A percentile compares a stretch with the other conserved stretches of the same genome.
phyloP scores from a whole-genome alignment of 768 basidiomycete genomes.

The Kwoniella mangroviensis region DNA sequence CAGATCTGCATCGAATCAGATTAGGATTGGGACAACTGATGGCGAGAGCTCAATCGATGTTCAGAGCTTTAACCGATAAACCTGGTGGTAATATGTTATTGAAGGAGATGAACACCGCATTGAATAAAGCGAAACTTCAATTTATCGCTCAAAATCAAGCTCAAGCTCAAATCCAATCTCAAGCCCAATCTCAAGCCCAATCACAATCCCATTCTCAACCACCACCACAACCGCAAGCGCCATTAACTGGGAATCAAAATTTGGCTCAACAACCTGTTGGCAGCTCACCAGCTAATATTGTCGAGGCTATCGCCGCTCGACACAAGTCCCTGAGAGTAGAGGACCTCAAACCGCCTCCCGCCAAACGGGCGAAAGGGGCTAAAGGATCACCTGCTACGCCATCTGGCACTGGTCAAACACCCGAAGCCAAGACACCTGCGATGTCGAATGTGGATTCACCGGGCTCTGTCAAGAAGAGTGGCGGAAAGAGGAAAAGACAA shows the following conservation, averaged over 20 bases:
- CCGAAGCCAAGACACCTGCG: conserved; percentile 23
- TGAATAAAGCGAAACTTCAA: conserved; percentile 11
- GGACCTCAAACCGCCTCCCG: conserved; percentile 49
- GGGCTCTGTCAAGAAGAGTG: conserved; percentile 19
- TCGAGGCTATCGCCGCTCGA: conserved; percentile 34
- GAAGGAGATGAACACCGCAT: conserved; percentile 1
- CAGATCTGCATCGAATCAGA: conserved; percentile 16
- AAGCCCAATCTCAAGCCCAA: background rate
- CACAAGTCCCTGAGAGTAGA: conserved; percentile 47
- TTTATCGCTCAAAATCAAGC: background rate
- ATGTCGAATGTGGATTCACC: conserved; percentile 3
- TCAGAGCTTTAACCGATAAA: conserved; percentile 8
- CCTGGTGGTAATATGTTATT: conserved; percentile 15
- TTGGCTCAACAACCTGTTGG: conserved; percentile 3
- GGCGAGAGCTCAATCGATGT: conserved; percentile 14
- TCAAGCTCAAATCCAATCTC: background rate
- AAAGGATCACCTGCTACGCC: conserved; percentile 30
- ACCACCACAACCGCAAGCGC: background rate
- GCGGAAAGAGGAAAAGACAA: conserved; percentile 28
- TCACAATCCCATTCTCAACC: background rate
- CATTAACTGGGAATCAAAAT: background rate
- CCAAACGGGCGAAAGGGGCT: conserved; percentile 32
- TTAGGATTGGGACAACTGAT: conserved; percentile 11
- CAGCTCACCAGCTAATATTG: conserved; percentile 6
- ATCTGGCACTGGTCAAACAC: conserved; percentile 17